Evolutionary conservation across 257 asterid species (phyloP).

Genomic region (Plectranthus barbatus): DNA sequence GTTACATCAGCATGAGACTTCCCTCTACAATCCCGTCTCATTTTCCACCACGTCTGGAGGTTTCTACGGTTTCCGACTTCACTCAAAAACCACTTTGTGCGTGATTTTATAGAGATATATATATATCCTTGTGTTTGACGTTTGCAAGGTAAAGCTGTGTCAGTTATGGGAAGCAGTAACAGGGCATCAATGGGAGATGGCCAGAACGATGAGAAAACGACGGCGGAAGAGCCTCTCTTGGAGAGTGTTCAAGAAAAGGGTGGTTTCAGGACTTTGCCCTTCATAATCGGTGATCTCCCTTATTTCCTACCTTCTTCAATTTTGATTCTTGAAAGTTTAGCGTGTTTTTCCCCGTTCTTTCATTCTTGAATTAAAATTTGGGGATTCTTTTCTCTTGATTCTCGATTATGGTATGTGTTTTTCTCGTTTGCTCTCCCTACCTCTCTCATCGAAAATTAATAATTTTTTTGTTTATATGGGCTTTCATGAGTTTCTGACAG

Average conservation of each 20-base stretch:
- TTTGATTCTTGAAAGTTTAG: neutral
- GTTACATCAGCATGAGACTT: neutral
- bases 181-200: slow-evolving; percentile 7
- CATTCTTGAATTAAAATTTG: neutral
- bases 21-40: neutral
- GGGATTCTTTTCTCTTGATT: neutral
- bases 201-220: slow-evolving; percentile 1
- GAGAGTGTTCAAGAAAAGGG: slow-evolving; percentile 33
- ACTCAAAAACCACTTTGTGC: neutral
- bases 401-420: neutral
- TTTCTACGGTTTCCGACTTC: neutral
- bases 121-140: neutral
- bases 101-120: neutral
- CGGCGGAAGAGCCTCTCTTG: slow-evolving; percentile 30
- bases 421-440: neutral
- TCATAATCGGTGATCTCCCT: slow-evolving; percentile 40
- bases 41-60: neutral
- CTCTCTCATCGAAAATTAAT: neutral
- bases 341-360: neutral
- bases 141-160: neutral
- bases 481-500: neutral
- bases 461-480: neutral
- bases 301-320: neutral
- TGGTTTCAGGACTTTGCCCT: slow-evolving; percentile 66
- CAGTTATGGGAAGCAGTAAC: neutral